A percentile compares a stretch with the other conserved stretches of the same genome.
phyloP scores from a whole-genome alignment of 1,139 yeast species.

The Taphrina betulina region DNA sequence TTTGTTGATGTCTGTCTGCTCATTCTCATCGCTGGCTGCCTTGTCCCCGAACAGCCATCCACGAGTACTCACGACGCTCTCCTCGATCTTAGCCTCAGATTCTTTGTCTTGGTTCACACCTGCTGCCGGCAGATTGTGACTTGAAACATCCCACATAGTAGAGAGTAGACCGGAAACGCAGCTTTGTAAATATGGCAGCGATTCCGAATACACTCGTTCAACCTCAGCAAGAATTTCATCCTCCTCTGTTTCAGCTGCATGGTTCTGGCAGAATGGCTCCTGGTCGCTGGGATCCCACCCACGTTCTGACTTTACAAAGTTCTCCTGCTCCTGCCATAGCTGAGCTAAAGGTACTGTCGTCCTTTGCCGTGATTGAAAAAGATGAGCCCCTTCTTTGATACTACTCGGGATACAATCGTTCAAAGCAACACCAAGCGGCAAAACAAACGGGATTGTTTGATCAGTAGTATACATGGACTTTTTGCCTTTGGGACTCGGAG shows the following conservation, averaged over 20 bases:
- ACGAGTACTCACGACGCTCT: constrained; percentile 12
- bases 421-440: constrained; percentile 53
- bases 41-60: constrained; percentile 22
- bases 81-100: constrained; percentile 17
- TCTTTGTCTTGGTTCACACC: constrained; percentile 13
- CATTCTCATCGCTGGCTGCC: not conserved
- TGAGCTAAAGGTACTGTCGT: constrained; percentile 67
- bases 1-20: not conserved
- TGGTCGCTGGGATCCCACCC: constrained; percentile 50
- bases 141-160: constrained; percentile 10
- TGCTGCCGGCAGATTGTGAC: constrained; percentile 14
- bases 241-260: not conserved
- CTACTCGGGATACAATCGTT: constrained; percentile 63
- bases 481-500: constrained; percentile 60
- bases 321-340: constrained; percentile 67
- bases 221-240: constrained; percentile 4
- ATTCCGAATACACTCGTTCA: constrained; percentile 5
- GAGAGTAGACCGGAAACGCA: constrained; percentile 19
- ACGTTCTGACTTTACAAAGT: constrained; percentile 73
- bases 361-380: constrained; percentile 61
- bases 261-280: not conserved
- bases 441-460: constrained; percentile 74
- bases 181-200: constrained; percentile 27
- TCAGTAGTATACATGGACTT: constrained; percentile 71
- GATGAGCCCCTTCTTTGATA: constrained; percentile 70